Base-by-base conservation (phyloP, 2,329 filamentous ascomycete genomes). In the Dryadomyces quercivorus region DNA sequence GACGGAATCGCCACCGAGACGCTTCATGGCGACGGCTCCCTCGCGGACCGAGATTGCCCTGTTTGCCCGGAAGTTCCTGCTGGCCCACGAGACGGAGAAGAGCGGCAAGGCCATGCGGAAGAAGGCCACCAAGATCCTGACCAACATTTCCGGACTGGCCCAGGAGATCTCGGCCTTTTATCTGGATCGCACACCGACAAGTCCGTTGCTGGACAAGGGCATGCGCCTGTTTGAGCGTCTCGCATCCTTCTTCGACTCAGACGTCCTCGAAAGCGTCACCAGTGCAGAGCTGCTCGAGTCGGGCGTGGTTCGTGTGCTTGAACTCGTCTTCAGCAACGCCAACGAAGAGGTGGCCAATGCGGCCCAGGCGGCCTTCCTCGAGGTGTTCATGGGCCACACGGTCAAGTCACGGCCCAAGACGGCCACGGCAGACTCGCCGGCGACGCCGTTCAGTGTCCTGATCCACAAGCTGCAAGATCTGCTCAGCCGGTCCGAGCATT, bases 381-480 rank as follows among this genome's bases (percentile, higher is more conserved):
- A 94, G 63, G 84, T 92, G 4, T 98, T 98, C 70, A 95, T 97
- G 90, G 82, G 85, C 49, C 77, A 82, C 47, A 78, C 75, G 38
- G 80, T 86, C 58, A 85, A 80, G 61, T 76, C 82, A 15, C 85
- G 79, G 63, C 72, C 75, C 22, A 83, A 82, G 65, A 84, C 81
- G 16, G 77, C 80, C 5, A 82, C 76, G 38, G 76, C 76, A 13
- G 81, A 86, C 54, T 86, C 85, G 12, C 83, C 88, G 2, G 77
- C 82, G 0, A 95, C 92, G 0, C 85, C 90, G 1, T 95, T 97
- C 67, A 93, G 90, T 63, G 81, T 95, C 52, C 77, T 98, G 67
- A 84, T 95, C 44, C 86, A 91, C 67, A 98, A 98, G 69, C 75
- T 98, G 36, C 93, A 98, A 69, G 93, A 98, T 70, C 74, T 98